Evolutionary conservation across 306 rosid species (phyloP), one percentile per base, ranked within the genome.

Genomic region (Fragaria iinumae): DNA sequence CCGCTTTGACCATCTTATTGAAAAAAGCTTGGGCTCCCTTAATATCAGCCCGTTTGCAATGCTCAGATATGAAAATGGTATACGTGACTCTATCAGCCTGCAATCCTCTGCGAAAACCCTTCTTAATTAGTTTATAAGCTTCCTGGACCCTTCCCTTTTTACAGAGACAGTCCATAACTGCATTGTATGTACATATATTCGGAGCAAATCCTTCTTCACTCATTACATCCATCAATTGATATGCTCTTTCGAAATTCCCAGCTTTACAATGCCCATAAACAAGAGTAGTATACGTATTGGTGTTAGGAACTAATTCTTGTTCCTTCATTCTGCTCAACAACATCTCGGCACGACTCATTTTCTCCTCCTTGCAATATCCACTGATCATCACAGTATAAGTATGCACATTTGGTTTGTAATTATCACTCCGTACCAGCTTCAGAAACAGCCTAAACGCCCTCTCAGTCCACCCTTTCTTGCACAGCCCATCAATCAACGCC

Each of bases 391-490:
- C 87, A 74, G 97, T 95, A 81, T 92, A 95, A 1, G 97, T 95
- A 71, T 87, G 86, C 49, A 89, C 96, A 83, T 89, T 92, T 13
- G 93, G 97, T 84, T 91, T 90, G 80, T 89, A 83, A 79, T 71
- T 83, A 29, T 92, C 91, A 9, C 97, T 95, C 76, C 97, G 86
- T 18, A 95, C 97, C 80, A 95, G 99, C 84, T 95, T 95, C 74
- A 92, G 91, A 84, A 95, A 92, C 76, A 92, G 64, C 60, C 99
- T 87, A 69, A 95, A 95, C 7, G 97, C 99, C 87, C 80, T 92
- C 77, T 95, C 99, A 10, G 97, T 87, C 99, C 99, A 95, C 21
- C 99, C 99, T 82, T 95, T 95, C 92, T 90, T 92, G 81, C 97
- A 95, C 25, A 95, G 89, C 56, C 97, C 97, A 75, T 89, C 85